A percentile compares a stretch with the other conserved stretches of the same genome.
Conservation (phyloP, 1,284 basidiomycete species). For the Somion occarium region DNA sequence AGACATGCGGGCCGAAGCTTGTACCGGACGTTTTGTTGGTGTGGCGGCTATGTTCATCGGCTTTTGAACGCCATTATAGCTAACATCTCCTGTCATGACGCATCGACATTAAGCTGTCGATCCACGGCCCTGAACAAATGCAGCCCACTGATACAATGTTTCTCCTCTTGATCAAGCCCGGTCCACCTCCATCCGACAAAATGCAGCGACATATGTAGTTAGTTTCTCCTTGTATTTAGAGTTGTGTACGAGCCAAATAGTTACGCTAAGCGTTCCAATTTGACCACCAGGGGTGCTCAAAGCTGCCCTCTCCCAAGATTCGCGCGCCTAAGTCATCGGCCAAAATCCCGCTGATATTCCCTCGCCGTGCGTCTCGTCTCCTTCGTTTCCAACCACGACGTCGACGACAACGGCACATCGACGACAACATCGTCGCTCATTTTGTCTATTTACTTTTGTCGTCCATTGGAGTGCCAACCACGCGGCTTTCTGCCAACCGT, state of each 20-base stretch:
- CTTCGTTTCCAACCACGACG: not conserved
- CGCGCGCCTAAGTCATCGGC: not conserved
- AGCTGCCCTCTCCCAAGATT: no score
- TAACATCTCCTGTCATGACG: not conserved
- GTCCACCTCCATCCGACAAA: no score
- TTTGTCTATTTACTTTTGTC: not conserved
- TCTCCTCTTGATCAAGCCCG: no score
- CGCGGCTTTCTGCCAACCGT: not conserved
- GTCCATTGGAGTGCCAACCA: not conserved
- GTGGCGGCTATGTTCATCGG: no score
- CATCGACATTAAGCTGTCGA: not conserved
- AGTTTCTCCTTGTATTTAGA: no score
- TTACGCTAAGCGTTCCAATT: no score
- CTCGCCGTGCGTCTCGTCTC: not conserved
- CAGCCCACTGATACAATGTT: not conserved
- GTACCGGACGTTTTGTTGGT: not conserved
- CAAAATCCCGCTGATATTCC: not conserved
- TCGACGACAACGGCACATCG: not conserved
- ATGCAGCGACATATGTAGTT: no score
- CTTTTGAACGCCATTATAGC: no score
- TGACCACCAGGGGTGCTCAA: no score
- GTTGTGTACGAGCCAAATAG: no score
- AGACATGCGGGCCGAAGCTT: not conserved
- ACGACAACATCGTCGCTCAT: not conserved
- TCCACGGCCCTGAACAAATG: not conserved